Evolutionary conservation across 78 protist species (phyloP).

Genomic region (Dictyostelium purpureum): DNA sequence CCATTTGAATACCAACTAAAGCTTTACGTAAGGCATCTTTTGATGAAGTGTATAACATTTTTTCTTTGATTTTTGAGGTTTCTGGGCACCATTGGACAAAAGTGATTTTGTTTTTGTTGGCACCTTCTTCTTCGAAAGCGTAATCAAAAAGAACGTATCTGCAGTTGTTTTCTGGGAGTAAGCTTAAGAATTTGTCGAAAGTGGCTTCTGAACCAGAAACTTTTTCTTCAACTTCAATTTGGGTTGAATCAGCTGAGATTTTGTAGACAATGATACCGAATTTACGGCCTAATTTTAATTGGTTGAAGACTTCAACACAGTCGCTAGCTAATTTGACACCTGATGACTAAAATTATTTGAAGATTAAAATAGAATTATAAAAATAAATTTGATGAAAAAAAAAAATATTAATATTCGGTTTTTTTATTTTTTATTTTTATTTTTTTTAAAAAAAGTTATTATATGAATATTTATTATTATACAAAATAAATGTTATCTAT

Average conservation of each 20-base stretch:
- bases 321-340: constrained; percentile 27
- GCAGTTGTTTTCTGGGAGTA: constrained; percentile 39
- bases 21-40: constrained; percentile 90
- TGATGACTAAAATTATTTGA: constrained; percentile 50
- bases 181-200: neutral
- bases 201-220: constrained; percentile 13
- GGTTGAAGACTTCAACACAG: constrained; percentile 27
- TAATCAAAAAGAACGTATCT: constrained; percentile 63
- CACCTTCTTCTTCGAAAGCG: constrained; percentile 62
- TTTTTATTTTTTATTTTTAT: neutral
- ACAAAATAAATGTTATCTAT: no score
- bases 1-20: constrained; percentile 90
- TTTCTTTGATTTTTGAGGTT: constrained; percentile 82
- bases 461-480: no score
- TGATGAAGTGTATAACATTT: constrained; percentile 94
- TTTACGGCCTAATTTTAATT: constrained; percentile 58
- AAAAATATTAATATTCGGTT: neutral
- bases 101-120: constrained; percentile 52
- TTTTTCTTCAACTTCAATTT: constrained; percentile 47
- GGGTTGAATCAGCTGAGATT: constrained; percentile 20
- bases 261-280: constrained; percentile 37
- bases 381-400: neutral
- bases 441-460: no score
- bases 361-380: no score
- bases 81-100: constrained; percentile 86